Evolutionary conservation across 495 filamentous ascomycete genomes (phyloP).

Genomic region (Neurospora sp.): DNA sequence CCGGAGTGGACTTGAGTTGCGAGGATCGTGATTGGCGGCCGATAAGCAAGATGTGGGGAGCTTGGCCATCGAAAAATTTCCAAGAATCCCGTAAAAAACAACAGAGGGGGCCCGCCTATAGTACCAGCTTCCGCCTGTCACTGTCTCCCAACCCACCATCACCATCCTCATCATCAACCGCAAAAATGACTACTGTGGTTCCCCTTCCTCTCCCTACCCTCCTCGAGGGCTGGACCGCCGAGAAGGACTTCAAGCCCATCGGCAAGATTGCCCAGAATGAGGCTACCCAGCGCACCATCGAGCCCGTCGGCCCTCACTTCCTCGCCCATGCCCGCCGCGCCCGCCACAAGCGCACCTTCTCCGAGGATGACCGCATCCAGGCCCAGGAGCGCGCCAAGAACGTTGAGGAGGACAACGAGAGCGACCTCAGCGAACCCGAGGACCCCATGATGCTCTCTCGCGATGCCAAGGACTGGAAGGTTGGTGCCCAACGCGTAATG

Average conservation of each 20-base stretch:
- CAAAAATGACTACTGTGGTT: slow-evolving; percentile 29
- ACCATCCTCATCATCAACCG: not conserved
- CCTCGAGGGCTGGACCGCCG: slow-evolving; percentile 71
- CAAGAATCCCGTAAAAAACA: not conserved
- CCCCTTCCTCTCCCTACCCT: slow-evolving; percentile 60
- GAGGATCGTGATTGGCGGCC: not conserved
- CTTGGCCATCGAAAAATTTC: slow-evolving; percentile 12
- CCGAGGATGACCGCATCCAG: slow-evolving; percentile 95
- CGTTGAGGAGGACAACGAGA: slow-evolving; percentile 81
- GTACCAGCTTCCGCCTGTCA: not conserved
- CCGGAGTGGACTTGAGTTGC: not conserved
- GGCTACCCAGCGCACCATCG: slow-evolving; percentile 71
- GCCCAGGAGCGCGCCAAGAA: slow-evolving; percentile 91
- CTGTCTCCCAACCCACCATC: not conserved
- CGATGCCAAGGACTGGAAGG: slow-evolving; percentile 99
- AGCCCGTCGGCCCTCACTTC: slow-evolving; percentile 95
- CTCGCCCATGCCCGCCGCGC: slow-evolving; percentile 92
- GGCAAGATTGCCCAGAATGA: slow-evolving; percentile 50
- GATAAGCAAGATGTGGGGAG: not conserved
- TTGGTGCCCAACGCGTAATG: slow-evolving; percentile 22
- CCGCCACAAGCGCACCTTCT: slow-evolving; percentile 94
- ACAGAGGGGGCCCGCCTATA: slow-evolving; percentile 10
- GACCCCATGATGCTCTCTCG: slow-evolving; percentile 81
- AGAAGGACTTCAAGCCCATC: slow-evolving; percentile 83
- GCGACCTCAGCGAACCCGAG: slow-evolving; percentile 86